Evolutionary conservation across 805 yeast genomes (phyloP), one percentile per base, ranked within the genome.

Genomic region (Ogataea naganishii): DNA sequence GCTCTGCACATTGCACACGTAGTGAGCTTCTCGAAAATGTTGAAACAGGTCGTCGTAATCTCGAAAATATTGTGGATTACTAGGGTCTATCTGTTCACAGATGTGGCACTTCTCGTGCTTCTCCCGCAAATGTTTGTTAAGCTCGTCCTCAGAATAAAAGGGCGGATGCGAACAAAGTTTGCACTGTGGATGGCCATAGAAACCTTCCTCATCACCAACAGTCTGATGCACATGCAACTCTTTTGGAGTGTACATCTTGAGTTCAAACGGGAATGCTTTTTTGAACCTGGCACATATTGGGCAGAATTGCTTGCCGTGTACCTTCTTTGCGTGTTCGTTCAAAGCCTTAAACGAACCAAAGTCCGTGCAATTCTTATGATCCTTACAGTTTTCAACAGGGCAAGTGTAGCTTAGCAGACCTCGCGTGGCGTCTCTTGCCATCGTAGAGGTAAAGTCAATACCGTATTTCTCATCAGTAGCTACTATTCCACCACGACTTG

Each of bases 151-250:
- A 0, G 95, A 83, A 50, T 92, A 92, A 51, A 83, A 88, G 34
- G 94, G 58, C 40, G 62, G 68, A 3, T 75, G 74, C 4, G 66
- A 56, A 53, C 98, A 92, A 51, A 83, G 81, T 39, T 71, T 71
- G 63, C 99, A 92, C 38, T 65, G 60, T 0, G 97, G 96, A 51
- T 88, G 97, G 0, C 97, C 97, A 8, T 55, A 63, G 53, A 88
- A 88, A 1, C 95, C 95, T 6, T 60, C 60, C 23, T 62, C 66
- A 44, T 88, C 95, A 29, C 96, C 96, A 22, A 60, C 64, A 4
- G 64, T 53, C 47, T 79, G 78, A 55, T 92, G 99, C 25, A 56
- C 64, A 36, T 72, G 74, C 25, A 89, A 62, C 41, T 74, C 78
- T 32, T 71, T 71, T 22, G 64, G 64, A 1, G 75, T 66, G 49